Evolutionary conservation across 2,329 filamentous ascomycete genomes (phyloP), one percentile per base, ranked within the genome.

Genomic region (Hymenotorrendiella dingleyae): DNA sequence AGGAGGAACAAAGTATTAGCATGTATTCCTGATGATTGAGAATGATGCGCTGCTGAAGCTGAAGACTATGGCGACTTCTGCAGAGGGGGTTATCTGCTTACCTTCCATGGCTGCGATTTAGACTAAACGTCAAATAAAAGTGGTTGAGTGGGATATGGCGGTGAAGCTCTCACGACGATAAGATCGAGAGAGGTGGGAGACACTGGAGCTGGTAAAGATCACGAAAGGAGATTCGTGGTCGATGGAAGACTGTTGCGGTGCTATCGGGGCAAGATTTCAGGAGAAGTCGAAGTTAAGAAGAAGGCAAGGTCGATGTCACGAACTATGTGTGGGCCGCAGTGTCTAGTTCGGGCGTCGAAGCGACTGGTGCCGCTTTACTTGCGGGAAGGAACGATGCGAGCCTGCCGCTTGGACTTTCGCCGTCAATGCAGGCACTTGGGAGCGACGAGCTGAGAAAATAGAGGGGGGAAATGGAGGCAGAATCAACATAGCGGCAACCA

Each of bases 41-140:
- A 37, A 45, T 20, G 39, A 47, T 52, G 51, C 50, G 52, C 49
- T 39, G 30, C 37, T 40, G 34, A 21, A 10, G 12, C 20, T 36
- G 11, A 28, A 17, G n/a, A 40, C 34, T 26, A 35, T 47, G 12
- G 28, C n/a, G 17, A 12, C 37, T 2, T 20, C 37, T 26, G 23
- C 32, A 37, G 38, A 32, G 16, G 34, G 28, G 37, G 47, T 42
- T 42, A 28, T 40, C 49, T 49, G 57, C 64, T 57, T 56, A 66
- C 64, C 63, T 62, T 65, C 64, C 64, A 65, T 66, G 53, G 55
- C 50, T 57, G 52, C 54, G 50, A 58, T 61, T 62, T 62, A 62
- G 56, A 60, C 46, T 48, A 50, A 45, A 49, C 43, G 59, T 61
- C 52, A 55, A 59, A 48, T 50, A 53, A 56, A 56, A 49, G 48